These are phyloP conservation scores for Talaromyces stipitatus DNA, from an alignment of 495 filamentous ascomycete species.

Conservation along the genomic window DNA sequence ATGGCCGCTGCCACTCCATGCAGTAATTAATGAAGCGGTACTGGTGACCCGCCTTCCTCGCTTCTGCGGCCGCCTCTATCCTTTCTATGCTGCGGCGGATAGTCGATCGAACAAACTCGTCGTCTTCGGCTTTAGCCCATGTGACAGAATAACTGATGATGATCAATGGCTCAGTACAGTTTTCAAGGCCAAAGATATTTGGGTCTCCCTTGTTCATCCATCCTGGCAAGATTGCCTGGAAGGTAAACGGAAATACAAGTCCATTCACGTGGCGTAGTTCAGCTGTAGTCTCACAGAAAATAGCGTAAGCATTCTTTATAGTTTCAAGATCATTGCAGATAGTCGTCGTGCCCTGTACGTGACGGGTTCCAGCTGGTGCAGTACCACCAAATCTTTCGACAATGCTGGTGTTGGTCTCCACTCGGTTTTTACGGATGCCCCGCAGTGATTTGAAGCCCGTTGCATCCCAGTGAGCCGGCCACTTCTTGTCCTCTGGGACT, in stretches of 20 bases:
- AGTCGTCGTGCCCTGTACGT: slow-evolving; percentile 22
- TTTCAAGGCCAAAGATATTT: slow-evolving; percentile 18
- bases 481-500: slow-evolving; percentile 50
- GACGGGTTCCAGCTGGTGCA: slow-evolving; percentile 20
- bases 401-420: slow-evolving; percentile 22
- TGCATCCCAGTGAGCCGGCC: slow-evolving; percentile 48
- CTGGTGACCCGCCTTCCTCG: slow-evolving; percentile 16
- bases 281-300: slow-evolving; percentile 12
- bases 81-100: slow-evolving; percentile 15
- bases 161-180: slow-evolving; percentile 18
- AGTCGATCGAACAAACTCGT: slow-evolving; percentile 18
- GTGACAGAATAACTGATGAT: slow-evolving; percentile 23
- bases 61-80: slow-evolving; percentile 20
- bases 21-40: slow-evolving; percentile 29
- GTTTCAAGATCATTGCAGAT: slow-evolving; percentile 23
- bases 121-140: slow-evolving; percentile 19
- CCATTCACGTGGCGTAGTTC: slow-evolving; percentile 13
- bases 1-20: slow-evolving; percentile 20
- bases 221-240: slow-evolving; percentile 20
- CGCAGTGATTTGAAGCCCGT: slow-evolving; percentile 20
- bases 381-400: slow-evolving; percentile 15
- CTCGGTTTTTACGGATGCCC: slow-evolving; percentile 22
- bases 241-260: slow-evolving; percentile 17
- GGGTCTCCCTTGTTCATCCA: slow-evolving; percentile 19
- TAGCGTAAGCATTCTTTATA: slow-evolving; percentile 13